These are phyloP conservation scores for Logfia minima DNA, from an alignment of 129 eudicot genomes.

Conservation along the genomic window DNA sequence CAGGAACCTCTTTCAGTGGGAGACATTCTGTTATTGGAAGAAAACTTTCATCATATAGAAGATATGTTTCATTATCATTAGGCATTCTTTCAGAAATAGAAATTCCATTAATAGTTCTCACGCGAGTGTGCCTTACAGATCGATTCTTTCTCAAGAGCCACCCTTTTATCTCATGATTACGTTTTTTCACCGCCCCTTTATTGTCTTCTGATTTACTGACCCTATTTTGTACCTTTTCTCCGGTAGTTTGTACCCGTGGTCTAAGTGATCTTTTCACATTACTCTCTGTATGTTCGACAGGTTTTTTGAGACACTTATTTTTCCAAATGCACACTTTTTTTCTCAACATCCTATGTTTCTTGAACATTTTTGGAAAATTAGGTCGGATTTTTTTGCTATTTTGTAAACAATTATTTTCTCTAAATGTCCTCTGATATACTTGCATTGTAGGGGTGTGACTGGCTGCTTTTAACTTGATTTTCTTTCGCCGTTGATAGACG, in stretches of 20 bases:
- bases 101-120: not conserved
- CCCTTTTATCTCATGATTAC: not conserved
- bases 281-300: conserved; percentile 13
- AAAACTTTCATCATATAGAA: conserved; percentile 14
- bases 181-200: not conserved
- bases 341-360: conserved; percentile 37
- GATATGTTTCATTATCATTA: not conserved
- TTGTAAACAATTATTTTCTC: conserved; percentile 35
- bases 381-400: conserved; percentile 37
- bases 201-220: conserved; percentile 27
- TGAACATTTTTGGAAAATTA: conserved; percentile 36
- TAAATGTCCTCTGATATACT: conserved; percentile 35
- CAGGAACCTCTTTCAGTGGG: conserved; percentile 22
- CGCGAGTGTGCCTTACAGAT: conserved; percentile 16
- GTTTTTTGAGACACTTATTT: not conserved
- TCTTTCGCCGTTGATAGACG: conserved; percentile 34
- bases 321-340: conserved; percentile 13
- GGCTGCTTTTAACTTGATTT: not conserved
- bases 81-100: not conserved
- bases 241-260: conserved; percentile 12
- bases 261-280: conserved; percentile 11
- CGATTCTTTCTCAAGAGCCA: conserved; percentile 19
- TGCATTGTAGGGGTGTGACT: not conserved
- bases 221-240: not conserved
- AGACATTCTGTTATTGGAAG: conserved; percentile 5